Base-by-base conservation (phyloP, 108 stramenopile genomes). In the Bacterosira constricta region DNA sequence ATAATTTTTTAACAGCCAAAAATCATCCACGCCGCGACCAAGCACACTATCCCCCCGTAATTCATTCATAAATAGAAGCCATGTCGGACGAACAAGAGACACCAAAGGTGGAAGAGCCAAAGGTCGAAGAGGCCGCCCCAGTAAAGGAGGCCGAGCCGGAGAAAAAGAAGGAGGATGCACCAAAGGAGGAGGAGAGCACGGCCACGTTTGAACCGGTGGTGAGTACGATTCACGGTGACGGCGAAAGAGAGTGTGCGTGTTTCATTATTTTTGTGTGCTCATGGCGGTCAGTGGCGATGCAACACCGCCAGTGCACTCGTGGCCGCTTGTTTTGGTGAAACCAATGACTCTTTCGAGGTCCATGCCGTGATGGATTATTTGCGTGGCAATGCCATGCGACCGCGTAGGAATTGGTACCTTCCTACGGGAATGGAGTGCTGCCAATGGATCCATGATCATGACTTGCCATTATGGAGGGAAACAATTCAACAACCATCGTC, bases 181-280 rank as follows among this genome's bases (percentile, higher is more conserved):
- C 56, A 7, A 76, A 87, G 79, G 90, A 92, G 50, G 91, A 93
- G 70, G 92, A 96, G 77, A 89, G 88, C 77, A 96, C 95, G 0
- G 95, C 95, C 29, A 85, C 88, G 4, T 96, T 96, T 73, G 91
- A 92, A 57, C 90, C 95, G 30, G 91, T 96, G 82, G 91, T 94
- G 72, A 83, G 92, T 89, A 35, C 13, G 18, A 18, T 25, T 10
- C 1, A 7, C 18, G 31, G 29, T 1, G 6, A 12, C 61, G 32
- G n/a, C 36, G 20, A 17, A 21, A 13, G 9, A 17, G 20, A 17
- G 20, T 39, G 61, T 8, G 1, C 20, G 8, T 3, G 1, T 41
- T 35, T 42, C 27, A 2, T 63, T 21, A 15, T n/a, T 21, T 10
- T 47, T 46, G 63, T 44, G 7, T 21, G 10, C 20, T 12, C 25